A percentile compares a stretch with the other conserved stretches of the same genome.
Evolutionary conservation across 2,329 filamentous ascomycete species (phyloP).

Genomic region (Aspergillus sp.): DNA sequence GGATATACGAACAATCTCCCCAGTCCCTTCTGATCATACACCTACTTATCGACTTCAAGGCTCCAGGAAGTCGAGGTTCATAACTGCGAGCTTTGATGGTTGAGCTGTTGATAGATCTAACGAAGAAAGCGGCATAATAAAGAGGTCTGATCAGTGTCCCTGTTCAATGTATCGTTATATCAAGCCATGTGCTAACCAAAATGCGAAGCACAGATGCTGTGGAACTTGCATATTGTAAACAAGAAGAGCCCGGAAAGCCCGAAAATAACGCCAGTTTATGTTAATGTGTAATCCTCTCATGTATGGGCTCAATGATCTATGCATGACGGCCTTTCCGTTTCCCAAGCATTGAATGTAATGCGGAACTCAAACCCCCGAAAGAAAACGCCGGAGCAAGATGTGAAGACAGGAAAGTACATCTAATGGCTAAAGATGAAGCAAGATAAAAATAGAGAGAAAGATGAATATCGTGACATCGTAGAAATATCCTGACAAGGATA

Average conservation of each 20-base stretch:
- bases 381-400: neutral
- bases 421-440: neutral
- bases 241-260: neutral
- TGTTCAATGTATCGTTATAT: neutral
- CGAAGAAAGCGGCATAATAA: neutral
- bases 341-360: slow-evolving; percentile 1
- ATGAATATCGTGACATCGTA: slow-evolving; percentile 4
- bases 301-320: slow-evolving; percentile 3
- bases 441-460: neutral
- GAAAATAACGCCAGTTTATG: slow-evolving; percentile 14
- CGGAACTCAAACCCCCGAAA: neutral
- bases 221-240: neutral
- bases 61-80: too few species aligned
- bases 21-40: neutral
- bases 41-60: neutral
- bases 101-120: neutral
- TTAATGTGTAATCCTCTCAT: slow-evolving; percentile 1
- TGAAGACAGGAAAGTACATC: neutral
- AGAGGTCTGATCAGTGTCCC: neutral
- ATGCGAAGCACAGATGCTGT: neutral
- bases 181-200: neutral
- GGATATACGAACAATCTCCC: neutral
- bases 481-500: slow-evolving; percentile 1
- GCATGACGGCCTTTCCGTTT: neutral
- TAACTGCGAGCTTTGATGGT: too few species aligned